Conservation (phyloP, 2,329 filamentous ascomycete species). For the Fusarium brevicatenulatum region DNA sequence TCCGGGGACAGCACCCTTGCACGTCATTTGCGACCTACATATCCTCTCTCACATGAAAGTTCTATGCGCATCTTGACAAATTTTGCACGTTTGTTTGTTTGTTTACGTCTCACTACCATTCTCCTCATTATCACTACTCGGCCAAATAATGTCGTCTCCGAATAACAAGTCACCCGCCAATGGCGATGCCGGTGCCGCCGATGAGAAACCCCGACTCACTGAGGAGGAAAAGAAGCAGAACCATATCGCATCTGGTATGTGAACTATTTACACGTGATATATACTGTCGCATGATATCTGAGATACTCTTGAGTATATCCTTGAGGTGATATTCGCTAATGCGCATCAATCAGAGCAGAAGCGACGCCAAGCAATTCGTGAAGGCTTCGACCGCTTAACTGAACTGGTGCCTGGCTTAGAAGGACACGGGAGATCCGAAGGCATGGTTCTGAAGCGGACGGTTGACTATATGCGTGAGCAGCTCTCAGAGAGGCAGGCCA, state of each 20-base stretch:
- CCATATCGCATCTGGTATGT: slow-evolving; percentile 63
- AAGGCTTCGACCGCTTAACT: slow-evolving; percentile 84
- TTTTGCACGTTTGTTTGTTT: not conserved
- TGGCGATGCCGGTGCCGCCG: slow-evolving; percentile 42
- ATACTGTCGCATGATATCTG: not conserved
- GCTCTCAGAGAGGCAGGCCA: slow-evolving; percentile 65
- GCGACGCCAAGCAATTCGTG: slow-evolving; percentile 73
- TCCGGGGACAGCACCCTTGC: slow-evolving; percentile 49
- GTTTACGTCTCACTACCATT: not conserved
- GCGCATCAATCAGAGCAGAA: slow-evolving; percentile 53
- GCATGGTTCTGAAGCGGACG: slow-evolving; percentile 79
- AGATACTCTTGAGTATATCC: not conserved
- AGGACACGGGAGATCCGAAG: slow-evolving; percentile 86
- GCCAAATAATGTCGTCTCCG: slow-evolving; percentile 44
- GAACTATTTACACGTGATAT: not conserved
- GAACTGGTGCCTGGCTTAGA: slow-evolving; percentile 83
- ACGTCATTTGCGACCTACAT: slow-evolving; percentile 34
- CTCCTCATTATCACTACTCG: not conserved
- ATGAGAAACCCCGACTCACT: slow-evolving; percentile 63
- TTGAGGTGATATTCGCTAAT: slow-evolving; percentile 10
- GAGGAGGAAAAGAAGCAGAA: slow-evolving; percentile 67
- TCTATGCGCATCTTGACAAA: not conserved
- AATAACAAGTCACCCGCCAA: slow-evolving; percentile 44
- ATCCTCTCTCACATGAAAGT: slow-evolving; percentile 24
- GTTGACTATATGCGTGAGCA: slow-evolving; percentile 72